Percentiles rank a stretch among this genome's conserved stretches.
phyloP scores from a whole-genome alignment of 1,284 basidiomycete species.

The Heliocybe sulcata region DNA sequence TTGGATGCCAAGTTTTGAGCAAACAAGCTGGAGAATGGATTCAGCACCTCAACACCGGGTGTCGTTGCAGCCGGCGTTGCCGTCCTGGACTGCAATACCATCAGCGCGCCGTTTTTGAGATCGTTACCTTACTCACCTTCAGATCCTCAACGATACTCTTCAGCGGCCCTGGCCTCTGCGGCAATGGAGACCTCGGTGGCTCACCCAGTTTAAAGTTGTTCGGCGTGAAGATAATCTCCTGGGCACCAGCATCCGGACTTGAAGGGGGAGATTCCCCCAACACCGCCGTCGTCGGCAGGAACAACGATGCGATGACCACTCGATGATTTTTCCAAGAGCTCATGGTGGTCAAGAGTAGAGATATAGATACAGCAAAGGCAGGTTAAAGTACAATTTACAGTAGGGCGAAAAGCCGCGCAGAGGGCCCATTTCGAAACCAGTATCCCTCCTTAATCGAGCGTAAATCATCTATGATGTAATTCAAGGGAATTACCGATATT shows the following conservation, averaged over 20 bases:
- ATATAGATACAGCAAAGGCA: neutral
- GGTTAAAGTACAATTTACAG: neutral
- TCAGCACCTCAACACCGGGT: conserved; percentile 14
- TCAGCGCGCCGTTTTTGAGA: conserved; percentile 3
- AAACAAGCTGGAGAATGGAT: conserved; percentile 18
- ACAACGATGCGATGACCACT: conserved; percentile 71
- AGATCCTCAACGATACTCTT: conserved; percentile 75
- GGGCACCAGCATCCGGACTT: conserved; percentile 29
- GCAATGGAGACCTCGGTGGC: conserved; percentile 14
- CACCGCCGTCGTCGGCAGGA: conserved; percentile 65
- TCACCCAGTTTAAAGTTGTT: conserved; percentile 2
- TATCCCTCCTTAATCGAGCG: neutral
- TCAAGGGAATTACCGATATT: neutral
- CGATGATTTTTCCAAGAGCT: conserved; percentile 60
- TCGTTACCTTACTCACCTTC: conserved; percentile 34
- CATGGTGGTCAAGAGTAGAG: conserved; percentile 32
- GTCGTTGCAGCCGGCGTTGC: conserved; percentile 24
- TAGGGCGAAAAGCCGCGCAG: neutral
- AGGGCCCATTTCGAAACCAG: neutral
- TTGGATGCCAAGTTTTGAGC: neutral
- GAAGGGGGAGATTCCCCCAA: conserved; percentile 46
- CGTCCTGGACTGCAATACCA: conserved; percentile 26
- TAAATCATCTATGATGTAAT: neutral
- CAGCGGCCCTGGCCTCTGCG: conserved; percentile 25
- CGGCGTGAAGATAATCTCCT: neutral